Percentiles rank a stretch among this genome's conserved stretches.
Evolutionary conservation across 495 filamentous ascomycete species (phyloP).

Genomic region (Amniculicola lignicola): DNA sequence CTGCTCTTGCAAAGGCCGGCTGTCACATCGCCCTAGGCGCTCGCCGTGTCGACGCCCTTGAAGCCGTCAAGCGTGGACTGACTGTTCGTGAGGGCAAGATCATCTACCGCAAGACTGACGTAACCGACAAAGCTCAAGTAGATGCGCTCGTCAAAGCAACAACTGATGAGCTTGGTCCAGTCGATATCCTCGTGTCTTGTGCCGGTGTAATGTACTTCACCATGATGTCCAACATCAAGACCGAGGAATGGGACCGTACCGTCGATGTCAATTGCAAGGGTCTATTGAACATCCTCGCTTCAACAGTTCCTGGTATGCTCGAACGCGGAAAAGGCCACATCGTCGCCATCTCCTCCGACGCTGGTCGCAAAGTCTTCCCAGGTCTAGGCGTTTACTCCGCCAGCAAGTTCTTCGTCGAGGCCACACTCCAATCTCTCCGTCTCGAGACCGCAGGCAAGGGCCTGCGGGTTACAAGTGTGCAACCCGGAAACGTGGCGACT

Average conservation of each 20-base stretch:
- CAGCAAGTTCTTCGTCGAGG: conserved; percentile 72
- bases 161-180: conserved; percentile 55
- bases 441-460: conserved; percentile 65
- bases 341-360: conserved; percentile 68
- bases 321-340: conserved; percentile 58
- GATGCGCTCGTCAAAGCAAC: conserved; percentile 54
- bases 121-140: conserved; percentile 55
- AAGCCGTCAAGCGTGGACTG: conserved; percentile 53
- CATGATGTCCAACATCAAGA: conserved; percentile 65
- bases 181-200: conserved; percentile 65
- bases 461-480: conserved; percentile 61
- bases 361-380: conserved; percentile 67
- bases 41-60: conserved; percentile 58
- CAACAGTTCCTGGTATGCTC: conserved; percentile 61
- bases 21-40: conserved; percentile 62
- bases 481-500: conserved; percentile 65
- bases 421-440: conserved; percentile 61
- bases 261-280: conserved; percentile 73
- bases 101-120: conserved; percentile 59
- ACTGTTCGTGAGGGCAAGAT: conserved; percentile 52
- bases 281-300: conserved; percentile 59
- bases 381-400: conserved; percentile 70
- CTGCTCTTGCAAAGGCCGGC: conserved; percentile 48
- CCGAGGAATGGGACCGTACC: conserved; percentile 65
- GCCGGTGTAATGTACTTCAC: conserved; percentile 75